Percentiles rank a stretch among this genome's conserved stretches.
These are phyloP conservation scores for Scleromitrula shiraiana DNA, from an alignment of 2,329 filamentous ascomycete species.

Conservation along the genomic window DNA sequence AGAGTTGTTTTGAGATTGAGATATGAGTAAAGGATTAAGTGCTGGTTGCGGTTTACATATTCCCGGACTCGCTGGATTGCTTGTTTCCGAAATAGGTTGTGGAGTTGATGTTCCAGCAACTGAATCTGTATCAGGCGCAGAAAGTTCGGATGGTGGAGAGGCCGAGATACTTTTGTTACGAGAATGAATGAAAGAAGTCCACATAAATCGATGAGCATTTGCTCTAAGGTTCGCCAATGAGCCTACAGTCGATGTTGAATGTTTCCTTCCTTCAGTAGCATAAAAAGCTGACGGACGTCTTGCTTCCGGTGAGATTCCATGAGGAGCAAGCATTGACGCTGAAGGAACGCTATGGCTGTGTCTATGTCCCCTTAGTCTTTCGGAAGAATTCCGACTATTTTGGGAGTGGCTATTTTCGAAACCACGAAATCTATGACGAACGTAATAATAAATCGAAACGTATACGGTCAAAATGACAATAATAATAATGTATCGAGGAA, in stretches of 20 bases:
- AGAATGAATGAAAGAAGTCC: conserved; percentile 19
- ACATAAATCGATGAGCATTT: conserved; percentile 25
- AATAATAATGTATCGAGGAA: conserved; percentile 65
- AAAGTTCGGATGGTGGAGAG: conserved; percentile 16
- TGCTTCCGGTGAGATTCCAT: conserved; percentile 25
- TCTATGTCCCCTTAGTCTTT: conserved; percentile 5
- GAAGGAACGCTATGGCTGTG: conserved; percentile 16
- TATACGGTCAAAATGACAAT: conserved; percentile 57
- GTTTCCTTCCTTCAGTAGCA: conserved; percentile 11
- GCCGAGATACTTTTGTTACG: conserved; percentile 10
- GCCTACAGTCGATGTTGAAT: conserved; percentile 14
- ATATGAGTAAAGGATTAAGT: not conserved
- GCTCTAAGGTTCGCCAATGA: conserved; percentile 12
- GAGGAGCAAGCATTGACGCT: conserved; percentile 19
- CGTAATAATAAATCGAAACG: conserved; percentile 61
- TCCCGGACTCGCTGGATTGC: not conserved
- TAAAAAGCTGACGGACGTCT: conserved; percentile 10
- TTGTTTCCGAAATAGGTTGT: conserved; percentile 12
- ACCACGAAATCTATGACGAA: conserved; percentile 35
- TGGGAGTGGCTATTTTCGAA: conserved; percentile 17
- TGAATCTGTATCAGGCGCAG: conserved; percentile 17
- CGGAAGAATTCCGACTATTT: conserved; percentile 8
- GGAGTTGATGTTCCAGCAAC: conserved; percentile 17
- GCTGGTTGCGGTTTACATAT: not conserved
- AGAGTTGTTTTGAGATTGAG: conserved; percentile 14